Evolutionary conservation across 2,329 filamentous ascomycete species (phyloP).

Genomic region (Beauveria asiatica): DNA sequence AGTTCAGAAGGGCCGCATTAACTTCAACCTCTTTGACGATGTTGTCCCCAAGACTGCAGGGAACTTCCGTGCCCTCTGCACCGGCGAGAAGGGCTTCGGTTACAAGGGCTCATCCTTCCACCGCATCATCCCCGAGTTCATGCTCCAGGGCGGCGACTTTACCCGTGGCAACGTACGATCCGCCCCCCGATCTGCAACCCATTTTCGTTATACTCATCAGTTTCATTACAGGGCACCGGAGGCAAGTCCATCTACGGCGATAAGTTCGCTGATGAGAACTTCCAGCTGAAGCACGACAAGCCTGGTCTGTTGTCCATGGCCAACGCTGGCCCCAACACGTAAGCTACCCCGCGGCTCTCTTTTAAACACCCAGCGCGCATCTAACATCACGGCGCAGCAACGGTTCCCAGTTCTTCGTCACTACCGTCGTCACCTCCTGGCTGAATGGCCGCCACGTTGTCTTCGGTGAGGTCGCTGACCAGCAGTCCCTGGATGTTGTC

Average conservation of each 20-base stretch:
- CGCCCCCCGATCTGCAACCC: background rate
- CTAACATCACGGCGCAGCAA: constrained; percentile 58
- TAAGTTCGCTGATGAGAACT: constrained; percentile 94
- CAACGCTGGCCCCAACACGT: constrained; percentile 92
- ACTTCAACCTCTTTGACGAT: constrained; percentile 80
- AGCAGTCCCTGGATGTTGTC: constrained; percentile 43
- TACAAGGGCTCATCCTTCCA: constrained; percentile 83
- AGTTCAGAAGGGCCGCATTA: constrained; percentile 73
- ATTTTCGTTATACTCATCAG: constrained; percentile 14
- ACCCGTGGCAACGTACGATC: constrained; percentile 76
- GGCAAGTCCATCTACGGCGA: constrained; percentile 93
- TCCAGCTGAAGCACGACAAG: constrained; percentile 61
- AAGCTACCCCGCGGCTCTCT: constrained; percentile 23
- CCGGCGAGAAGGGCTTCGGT: constrained; percentile 69
- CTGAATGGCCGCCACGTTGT: constrained; percentile 77
- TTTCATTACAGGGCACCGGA: constrained; percentile 61
- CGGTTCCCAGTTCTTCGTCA: constrained; percentile 97
- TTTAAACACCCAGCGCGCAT: background rate
- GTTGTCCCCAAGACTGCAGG: constrained; percentile 78
- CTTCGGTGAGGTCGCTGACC: constrained; percentile 63
- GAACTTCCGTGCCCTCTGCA: constrained; percentile 84
- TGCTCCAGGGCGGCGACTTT: constrained; percentile 96
- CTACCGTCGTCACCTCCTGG: constrained; percentile 84
- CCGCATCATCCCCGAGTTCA: constrained; percentile 87
- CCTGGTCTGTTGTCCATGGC: constrained; percentile 88